phyloP scores from a whole-genome alignment of 2,329 filamentous ascomycete species.

The Aspergillus ustus region DNA sequence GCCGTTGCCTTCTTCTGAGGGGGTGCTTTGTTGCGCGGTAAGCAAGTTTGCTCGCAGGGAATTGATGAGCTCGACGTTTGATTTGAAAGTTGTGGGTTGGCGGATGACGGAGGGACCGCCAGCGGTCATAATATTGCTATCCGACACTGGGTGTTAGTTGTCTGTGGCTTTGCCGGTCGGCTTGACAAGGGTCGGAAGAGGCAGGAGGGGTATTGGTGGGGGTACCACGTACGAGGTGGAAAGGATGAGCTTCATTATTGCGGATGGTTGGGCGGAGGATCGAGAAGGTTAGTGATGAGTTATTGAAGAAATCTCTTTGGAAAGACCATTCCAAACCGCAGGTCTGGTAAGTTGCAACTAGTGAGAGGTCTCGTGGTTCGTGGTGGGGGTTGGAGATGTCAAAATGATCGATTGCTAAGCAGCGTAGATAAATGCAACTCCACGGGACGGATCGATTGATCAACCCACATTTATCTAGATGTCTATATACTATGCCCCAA shows the following conservation, averaged over 20 bases:
- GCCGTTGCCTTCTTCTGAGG: slow-evolving; percentile 16
- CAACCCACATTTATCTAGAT: neutral
- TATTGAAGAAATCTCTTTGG: slow-evolving; percentile 1
- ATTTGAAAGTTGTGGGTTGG: slow-evolving; percentile 76
- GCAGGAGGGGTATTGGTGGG: slow-evolving; percentile 3
- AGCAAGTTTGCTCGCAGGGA: slow-evolving; percentile 83
- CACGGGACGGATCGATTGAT: neutral
- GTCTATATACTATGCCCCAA: neutral
- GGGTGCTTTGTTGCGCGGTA: slow-evolving; percentile 67
- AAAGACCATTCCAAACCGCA: neutral
- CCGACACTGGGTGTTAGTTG: slow-evolving; percentile 12
- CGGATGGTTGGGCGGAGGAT: neutral
- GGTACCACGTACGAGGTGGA: slow-evolving; percentile 74
- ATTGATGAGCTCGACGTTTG: slow-evolving; percentile 90
- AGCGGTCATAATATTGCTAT: slow-evolving; percentile 80
- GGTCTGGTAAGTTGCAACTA: neutral
- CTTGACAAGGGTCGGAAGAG: neutral
- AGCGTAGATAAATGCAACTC: slow-evolving; percentile 16
- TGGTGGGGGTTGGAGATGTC: slow-evolving; percentile 9
- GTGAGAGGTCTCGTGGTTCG: neutral
- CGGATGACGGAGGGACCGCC: slow-evolving; percentile 83
- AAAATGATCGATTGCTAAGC: slow-evolving; percentile 31
- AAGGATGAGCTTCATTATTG: slow-evolving; percentile 77
- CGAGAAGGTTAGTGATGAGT: neutral
- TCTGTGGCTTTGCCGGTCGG: neutral